Percentiles rank a stretch among this genome's conserved stretches.
These are phyloP conservation scores for Combretum micranthum DNA, from an alignment of 345 rosid genomes.

Conservation along the genomic window DNA sequence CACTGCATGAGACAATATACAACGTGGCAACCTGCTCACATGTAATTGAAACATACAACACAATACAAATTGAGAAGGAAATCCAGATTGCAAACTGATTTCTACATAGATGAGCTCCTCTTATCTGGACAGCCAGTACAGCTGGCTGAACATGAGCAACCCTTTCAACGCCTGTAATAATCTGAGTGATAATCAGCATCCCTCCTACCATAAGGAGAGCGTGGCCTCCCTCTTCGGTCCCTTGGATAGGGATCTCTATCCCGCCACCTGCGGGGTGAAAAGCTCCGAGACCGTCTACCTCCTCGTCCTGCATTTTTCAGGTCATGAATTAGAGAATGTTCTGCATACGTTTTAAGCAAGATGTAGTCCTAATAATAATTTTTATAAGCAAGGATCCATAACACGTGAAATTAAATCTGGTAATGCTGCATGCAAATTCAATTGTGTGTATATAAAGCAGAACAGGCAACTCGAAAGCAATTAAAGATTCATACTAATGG, in stretches of 20 bases:
- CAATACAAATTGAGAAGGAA: too few species aligned
- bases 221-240: conserved; percentile 43
- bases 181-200: conserved; percentile 23
- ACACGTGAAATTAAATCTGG: too few species aligned
- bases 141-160: neutral
- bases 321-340: neutral
- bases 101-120: too few species aligned
- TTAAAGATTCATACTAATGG: neutral
- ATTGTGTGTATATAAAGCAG: too few species aligned
- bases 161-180: conserved; percentile 31
- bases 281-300: conserved; percentile 38
- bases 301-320: conserved; percentile 27
- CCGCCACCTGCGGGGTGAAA: conserved; percentile 39
- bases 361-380: neutral
- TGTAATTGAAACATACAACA: too few species aligned
- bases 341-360: neutral
- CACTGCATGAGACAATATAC: too few species aligned
- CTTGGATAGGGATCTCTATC: conserved; percentile 29
- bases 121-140: too few species aligned
- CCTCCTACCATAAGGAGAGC: conserved; percentile 35
- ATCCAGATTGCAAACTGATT: too few species aligned
- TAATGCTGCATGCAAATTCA: too few species aligned
- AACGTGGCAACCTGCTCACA: too few species aligned
- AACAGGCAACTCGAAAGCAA: too few species aligned
- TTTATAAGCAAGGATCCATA: neutral